Percentiles rank a stretch among this genome's conserved stretches.
Conservation (phyloP, 192 early-diverging fungal species). For the Podila epigama region DNA sequence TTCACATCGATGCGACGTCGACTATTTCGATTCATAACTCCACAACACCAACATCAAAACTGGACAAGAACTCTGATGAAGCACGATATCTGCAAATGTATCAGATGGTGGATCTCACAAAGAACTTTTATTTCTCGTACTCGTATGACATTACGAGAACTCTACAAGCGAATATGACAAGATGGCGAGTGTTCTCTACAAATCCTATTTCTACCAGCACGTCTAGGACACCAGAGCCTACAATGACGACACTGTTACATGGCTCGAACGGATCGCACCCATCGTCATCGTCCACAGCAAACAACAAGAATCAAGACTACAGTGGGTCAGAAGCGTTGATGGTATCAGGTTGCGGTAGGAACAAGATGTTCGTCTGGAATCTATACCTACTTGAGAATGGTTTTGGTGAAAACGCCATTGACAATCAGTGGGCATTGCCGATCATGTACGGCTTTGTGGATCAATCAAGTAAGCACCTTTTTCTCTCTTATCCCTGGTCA, state of each 20-base stretch:
- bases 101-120: constrained; percentile 89
- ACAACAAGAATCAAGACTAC: too few species aligned
- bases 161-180: constrained; percentile 89
- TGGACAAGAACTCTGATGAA: constrained; percentile 81
- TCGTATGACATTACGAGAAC: constrained; percentile 95
- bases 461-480: constrained; percentile 84
- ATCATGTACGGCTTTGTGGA: constrained; percentile 98
- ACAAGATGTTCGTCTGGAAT: constrained; percentile 98
- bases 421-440: constrained; percentile 80
- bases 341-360: constrained; percentile 31
- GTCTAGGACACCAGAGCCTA: too few species aligned
- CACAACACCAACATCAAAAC: constrained; percentile 60
- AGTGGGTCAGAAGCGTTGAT: background rate
- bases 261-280: background rate
- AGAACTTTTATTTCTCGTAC: constrained; percentile 98
- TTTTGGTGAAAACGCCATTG: constrained; percentile 68
- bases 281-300: constrained; percentile 15
- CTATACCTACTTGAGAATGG: constrained; percentile 72
- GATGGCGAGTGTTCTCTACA: constrained; percentile 21
- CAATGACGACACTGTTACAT: too few species aligned
- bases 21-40: constrained; percentile 69
- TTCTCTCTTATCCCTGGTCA: too few species aligned
- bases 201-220: too few species aligned
- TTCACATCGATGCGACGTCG: constrained; percentile 92
- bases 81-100: constrained; percentile 83